These are phyloP conservation scores for Aureobasidium sp. DNA, from an alignment of 2,329 filamentous ascomycete species.

Conservation along the genomic window DNA sequence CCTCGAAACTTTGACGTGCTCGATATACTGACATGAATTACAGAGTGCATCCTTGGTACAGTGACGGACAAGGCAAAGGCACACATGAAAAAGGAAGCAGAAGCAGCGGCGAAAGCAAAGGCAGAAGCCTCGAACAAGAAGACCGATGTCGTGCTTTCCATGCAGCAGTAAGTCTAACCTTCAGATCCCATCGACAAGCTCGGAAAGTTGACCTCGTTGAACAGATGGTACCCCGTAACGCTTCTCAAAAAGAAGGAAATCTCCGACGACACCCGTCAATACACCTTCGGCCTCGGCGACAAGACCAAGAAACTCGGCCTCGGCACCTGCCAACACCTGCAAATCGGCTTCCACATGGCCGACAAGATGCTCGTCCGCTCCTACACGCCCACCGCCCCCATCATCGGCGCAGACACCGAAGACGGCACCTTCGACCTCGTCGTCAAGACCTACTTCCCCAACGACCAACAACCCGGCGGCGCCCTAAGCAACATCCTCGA, in stretches of 20 bases:
- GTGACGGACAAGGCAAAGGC: slow-evolving; percentile 45
- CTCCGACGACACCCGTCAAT: slow-evolving; percentile 40
- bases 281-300: slow-evolving; percentile 42
- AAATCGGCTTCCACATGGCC: slow-evolving; percentile 47
- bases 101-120: slow-evolving; percentile 35
- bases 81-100: slow-evolving; percentile 41
- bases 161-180: neutral
- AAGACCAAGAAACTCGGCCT: slow-evolving; percentile 39
- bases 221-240: slow-evolving; percentile 41
- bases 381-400: slow-evolving; percentile 46
- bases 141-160: slow-evolving; percentile 26
- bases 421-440: slow-evolving; percentile 42
- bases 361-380: slow-evolving; percentile 46
- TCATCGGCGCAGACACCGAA: slow-evolving; percentile 27
- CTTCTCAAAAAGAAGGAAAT: slow-evolving; percentile 34
- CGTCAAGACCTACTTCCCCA: slow-evolving; percentile 48
- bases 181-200: slow-evolving; percentile 17
- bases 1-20: neutral
- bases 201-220: slow-evolving; percentile 27
- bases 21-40: neutral
- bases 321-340: slow-evolving; percentile 47
- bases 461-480: slow-evolving; percentile 43
- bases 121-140: slow-evolving; percentile 25
- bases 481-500: slow-evolving; percentile 49
- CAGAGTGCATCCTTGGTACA: slow-evolving; percentile 45